Evolutionary conservation across 116 monocot species (phyloP), one percentile per base, ranked within the genome.

Genomic region (Posidonia oceanica): DNA sequence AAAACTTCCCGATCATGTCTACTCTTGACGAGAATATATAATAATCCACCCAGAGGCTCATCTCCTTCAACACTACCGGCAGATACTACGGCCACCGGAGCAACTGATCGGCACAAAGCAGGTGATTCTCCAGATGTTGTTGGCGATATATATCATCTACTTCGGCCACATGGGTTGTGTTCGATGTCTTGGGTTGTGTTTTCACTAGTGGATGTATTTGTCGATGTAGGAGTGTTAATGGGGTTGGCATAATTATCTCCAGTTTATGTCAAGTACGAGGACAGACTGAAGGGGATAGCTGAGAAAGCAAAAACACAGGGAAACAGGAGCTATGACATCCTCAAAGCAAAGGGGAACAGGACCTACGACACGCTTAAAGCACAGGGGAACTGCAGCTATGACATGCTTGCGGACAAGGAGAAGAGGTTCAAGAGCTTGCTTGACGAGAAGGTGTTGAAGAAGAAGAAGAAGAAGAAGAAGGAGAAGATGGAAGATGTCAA

Each of bases 201-300:
- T 66, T n/a, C 36, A 66, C 54, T 10, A 0, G 5, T 15, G 48
- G 39, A 20, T 29, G 3, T 5, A 14, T 3, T 39, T 36, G 11
- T 57, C 17, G 39, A 57, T 61, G 61, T 64, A 73, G 73, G 73
- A n/a, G 17, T 64, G n/a, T 37, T 54, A 51, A 5, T 39, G 14
- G 42, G 73, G 21, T 65, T 73, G 63, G 20, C 73, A 29, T 29
- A 1, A 22, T 52, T 61, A 15, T 54, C 73, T n/a, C 61, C 44
- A 3, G 39, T 73, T 18, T 73, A 73, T 54, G 18, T 39, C 53
- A 53, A 39, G 64, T 63, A 73, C 63, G 63, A 65, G 64, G 64
- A 64, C 29, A 63, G 21, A 41, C 20, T 73, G 7, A 63, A 55
- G 15, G 5, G 54, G 17, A 52, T 38, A n/a, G 38, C 39, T 5